Conservation (phyloP, 345 rosid species). For the Eucalyptus cladocalyx region DNA sequence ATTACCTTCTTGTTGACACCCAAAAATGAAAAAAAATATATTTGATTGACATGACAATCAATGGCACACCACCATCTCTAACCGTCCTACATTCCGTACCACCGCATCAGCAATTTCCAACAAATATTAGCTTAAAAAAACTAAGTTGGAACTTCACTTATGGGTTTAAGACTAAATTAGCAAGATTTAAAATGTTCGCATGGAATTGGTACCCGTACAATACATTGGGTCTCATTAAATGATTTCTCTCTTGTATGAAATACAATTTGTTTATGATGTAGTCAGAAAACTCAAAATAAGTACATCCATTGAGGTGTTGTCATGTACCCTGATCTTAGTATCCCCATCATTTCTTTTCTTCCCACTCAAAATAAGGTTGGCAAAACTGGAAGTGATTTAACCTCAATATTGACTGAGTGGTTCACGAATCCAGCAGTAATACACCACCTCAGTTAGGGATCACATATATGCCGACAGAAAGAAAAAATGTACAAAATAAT, state of each 20-base stretch:
- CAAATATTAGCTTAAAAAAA: not conserved
- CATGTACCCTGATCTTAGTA: not conserved
- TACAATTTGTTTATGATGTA: not conserved
- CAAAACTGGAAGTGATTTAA: not conserved
- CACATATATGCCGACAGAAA: not conserved
- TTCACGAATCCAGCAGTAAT: not conserved
- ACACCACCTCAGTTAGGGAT: not conserved
- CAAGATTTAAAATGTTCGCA: not conserved
- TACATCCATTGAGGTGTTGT: not conserved
- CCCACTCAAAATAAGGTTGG: not conserved
- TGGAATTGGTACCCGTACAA: fast-evolving
- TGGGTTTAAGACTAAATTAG: not conserved
- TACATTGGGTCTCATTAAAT: not conserved
- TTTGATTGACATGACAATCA: not conserved
- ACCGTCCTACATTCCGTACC: fast-evolving
- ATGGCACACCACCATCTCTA: not conserved
- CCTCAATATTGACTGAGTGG: not conserved
- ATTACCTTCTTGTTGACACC: not conserved
- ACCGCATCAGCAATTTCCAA: not conserved
- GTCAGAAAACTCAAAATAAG: not conserved
- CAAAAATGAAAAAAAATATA: no score
- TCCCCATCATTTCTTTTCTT: not conserved
- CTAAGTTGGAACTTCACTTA: not conserved
- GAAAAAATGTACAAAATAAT: not conserved
- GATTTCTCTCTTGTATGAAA: not conserved